Evolutionary conservation across 805 yeast genomes (phyloP).

Genomic region (Barnettozyma pratensis): DNA sequence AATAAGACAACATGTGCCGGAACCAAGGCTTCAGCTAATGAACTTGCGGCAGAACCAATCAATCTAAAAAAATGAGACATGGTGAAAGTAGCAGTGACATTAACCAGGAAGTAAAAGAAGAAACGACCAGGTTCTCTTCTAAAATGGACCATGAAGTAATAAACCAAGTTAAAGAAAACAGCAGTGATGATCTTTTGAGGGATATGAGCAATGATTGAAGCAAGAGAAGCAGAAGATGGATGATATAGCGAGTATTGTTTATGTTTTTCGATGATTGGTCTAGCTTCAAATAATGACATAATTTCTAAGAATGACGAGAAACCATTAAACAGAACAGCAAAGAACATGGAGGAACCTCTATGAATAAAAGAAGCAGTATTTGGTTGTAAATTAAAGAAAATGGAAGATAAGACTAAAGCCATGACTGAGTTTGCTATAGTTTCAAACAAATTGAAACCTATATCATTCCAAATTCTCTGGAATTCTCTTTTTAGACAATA

Average conservation of each 20-base stretch:
- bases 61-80: slow-evolving; percentile 53
- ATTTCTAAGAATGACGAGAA: slow-evolving; percentile 53
- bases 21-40: slow-evolving; percentile 49
- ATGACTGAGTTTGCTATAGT: slow-evolving; percentile 40
- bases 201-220: slow-evolving; percentile 53
- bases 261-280: slow-evolving; percentile 63
- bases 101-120: slow-evolving; percentile 44
- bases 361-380: slow-evolving; percentile 42
- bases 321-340: slow-evolving; percentile 55
- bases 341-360: slow-evolving; percentile 60
- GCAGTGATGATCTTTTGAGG: slow-evolving; percentile 52
- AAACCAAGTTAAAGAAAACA: slow-evolving; percentile 40
- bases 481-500: slow-evolving; percentile 38
- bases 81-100: slow-evolving; percentile 35
- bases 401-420: slow-evolving; percentile 50
- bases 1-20: slow-evolving; percentile 46
- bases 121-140: slow-evolving; percentile 47
- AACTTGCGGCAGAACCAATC: slow-evolving; percentile 41
- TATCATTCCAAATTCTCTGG: slow-evolving; percentile 42
- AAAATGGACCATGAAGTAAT: slow-evolving; percentile 54
- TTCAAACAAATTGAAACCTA: slow-evolving; percentile 38
- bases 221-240: slow-evolving; percentile 70
- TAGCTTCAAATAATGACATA: slow-evolving; percentile 47
- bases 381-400: slow-evolving; percentile 43
- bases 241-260: slow-evolving; percentile 66